Base-by-base conservation (phyloP, 495 filamentous ascomycete species). In the Neurospora africana region DNA sequence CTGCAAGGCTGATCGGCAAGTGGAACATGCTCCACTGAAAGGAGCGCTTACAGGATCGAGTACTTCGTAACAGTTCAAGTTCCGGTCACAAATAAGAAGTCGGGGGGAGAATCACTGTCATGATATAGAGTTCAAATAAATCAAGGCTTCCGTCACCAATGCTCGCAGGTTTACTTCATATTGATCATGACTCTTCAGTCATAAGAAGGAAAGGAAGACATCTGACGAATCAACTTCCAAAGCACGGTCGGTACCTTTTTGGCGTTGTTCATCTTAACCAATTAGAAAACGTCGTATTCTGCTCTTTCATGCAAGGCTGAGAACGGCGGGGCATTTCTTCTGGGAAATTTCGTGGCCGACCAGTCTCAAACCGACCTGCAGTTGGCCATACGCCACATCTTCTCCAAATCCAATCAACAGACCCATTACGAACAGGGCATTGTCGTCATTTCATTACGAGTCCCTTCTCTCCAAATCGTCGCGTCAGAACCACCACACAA, bases 261-360 rank as follows among this genome's bases (percentile, higher is more conserved):
- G 68, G 43, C 11, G 17, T 5, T 21, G 13, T 0, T 37, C 1
- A 13, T 8, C 3, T 2, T 21, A 36, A n/a, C 71, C 71, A 71
- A 72, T 73, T 23, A 65, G 21, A 30, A 65, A 15, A 35, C 6
- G 27, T 33, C 15, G 27, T 15, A 65, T 65, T 19, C 15, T 58
- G 13, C 23, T 65, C 7, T 15, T 65, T 19, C 13, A 65, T 65
- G 68, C 75, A 73, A 75, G 75, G 75, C 75, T 76, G 73, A 36
- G n/a, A 75, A 19, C 73, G 71, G 75, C 70, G 75, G 77, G 75
- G 77, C 70, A 75, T 47, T 70, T 70, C 69, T 74, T 65, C 47
- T 70, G 27, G 36, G 68, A 72, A 75, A 71, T 71, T 73, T 74
- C 75, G 71, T 75, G 68, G 72, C 70, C 73, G 35, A 73, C 73